phyloP scores from a whole-genome alignment of 2,329 filamentous ascomycete genomes.

The Pseudogymnoascus verrucosus region DNA sequence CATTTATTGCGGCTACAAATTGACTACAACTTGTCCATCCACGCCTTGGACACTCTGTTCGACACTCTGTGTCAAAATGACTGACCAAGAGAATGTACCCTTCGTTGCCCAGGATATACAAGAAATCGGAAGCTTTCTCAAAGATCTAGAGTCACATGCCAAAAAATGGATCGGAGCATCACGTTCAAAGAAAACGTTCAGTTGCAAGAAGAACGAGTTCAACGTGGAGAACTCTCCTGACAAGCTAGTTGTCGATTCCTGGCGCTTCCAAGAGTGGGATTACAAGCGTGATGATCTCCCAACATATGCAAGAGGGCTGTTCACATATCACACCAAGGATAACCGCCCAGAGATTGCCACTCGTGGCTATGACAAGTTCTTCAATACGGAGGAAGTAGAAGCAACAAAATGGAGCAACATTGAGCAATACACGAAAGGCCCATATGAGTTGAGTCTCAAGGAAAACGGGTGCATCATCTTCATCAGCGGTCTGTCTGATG shows the following conservation, averaged over 20 bases:
- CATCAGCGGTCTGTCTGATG: slow-evolving; percentile 83
- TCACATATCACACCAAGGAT: slow-evolving; percentile 65
- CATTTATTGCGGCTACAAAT: neutral
- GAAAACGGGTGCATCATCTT: slow-evolving; percentile 99
- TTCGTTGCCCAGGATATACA: slow-evolving; percentile 61
- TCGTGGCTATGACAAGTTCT: slow-evolving; percentile 97
- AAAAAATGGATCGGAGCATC: slow-evolving; percentile 48
- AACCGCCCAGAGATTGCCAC: slow-evolving; percentile 70
- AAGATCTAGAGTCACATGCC: slow-evolving; percentile 54
- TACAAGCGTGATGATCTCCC: slow-evolving; percentile 84
- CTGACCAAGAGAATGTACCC: slow-evolving; percentile 44
- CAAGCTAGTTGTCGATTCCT: slow-evolving; percentile 70
- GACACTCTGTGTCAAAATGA: slow-evolving; percentile 37
- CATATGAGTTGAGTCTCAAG: slow-evolving; percentile 93
- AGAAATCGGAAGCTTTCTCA: slow-evolving; percentile 43
- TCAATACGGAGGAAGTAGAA: slow-evolving; percentile 78
- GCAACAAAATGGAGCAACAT: slow-evolving; percentile 81
- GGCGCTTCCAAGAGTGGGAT: slow-evolving; percentile 91
- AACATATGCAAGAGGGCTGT: slow-evolving; percentile 87
- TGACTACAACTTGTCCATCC: neutral
- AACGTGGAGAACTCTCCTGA: slow-evolving; percentile 53
- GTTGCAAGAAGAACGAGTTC: slow-evolving; percentile 75
- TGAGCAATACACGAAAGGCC: slow-evolving; percentile 64
- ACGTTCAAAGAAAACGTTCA: slow-evolving; percentile 53
- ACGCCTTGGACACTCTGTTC: slow-evolving; percentile 11